Evolutionary conservation across 352 stramenopile species (phyloP).

Genomic region (Globisporangium cederbergense): DNA sequence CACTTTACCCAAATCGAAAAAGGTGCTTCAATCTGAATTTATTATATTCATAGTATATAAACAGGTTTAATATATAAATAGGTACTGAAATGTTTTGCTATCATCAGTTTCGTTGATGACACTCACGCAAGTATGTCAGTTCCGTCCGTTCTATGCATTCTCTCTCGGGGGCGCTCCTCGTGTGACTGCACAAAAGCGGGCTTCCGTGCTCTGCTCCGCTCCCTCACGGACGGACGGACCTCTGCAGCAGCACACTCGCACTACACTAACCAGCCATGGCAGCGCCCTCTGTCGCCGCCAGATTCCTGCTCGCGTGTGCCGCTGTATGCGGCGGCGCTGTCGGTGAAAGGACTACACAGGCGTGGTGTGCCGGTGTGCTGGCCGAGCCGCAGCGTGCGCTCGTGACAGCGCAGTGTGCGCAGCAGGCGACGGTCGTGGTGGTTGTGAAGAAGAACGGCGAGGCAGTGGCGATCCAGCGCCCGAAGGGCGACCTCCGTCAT

Average conservation of each 20-base stretch:
- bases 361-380: neutral
- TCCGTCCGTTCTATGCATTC: conserved; percentile 6
- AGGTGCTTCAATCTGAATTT: too few species aligned
- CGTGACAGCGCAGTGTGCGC: neutral
- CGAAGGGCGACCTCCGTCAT: neutral
- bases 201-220: too few species aligned
- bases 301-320: neutral
- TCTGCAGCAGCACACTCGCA: too few species aligned
- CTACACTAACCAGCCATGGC: neutral
- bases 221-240: too few species aligned
- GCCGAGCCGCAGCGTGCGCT: neutral
- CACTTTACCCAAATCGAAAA: too few species aligned
- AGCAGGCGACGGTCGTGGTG: neutral
- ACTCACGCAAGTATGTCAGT: neutral
- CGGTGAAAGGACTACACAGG: neutral
- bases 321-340: neutral
- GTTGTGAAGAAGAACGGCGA: neutral
- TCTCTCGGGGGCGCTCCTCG: neutral
- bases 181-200: neutral
- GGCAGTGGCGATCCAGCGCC: neutral
- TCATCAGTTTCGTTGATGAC: too few species aligned
- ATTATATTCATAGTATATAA: too few species aligned
- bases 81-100: too few species aligned
- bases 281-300: neutral
- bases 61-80: too few species aligned